These are phyloP conservation scores for Scalesia atractyloides DNA, from an alignment of 129 eudicot species.

Conservation along the genomic window DNA sequence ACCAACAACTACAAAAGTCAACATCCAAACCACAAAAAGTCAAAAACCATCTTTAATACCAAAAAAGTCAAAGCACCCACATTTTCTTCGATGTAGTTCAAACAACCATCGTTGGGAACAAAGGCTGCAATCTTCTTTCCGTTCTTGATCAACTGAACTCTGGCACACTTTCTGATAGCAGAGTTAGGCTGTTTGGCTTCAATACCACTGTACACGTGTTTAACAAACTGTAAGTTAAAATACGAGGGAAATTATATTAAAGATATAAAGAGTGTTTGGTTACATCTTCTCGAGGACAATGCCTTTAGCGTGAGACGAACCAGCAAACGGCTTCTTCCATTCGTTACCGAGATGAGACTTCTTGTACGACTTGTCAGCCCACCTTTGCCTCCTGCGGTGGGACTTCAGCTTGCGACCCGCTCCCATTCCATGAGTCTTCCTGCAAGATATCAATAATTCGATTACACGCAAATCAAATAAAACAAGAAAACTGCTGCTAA, in stretches of 20 bases:
- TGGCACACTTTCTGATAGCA: slow-evolving; percentile 56
- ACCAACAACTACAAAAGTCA: not conserved
- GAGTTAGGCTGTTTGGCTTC: slow-evolving; percentile 63
- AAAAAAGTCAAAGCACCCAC: slow-evolving; percentile 25
- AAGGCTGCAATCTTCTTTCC: slow-evolving; percentile 62
- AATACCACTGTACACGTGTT: slow-evolving; percentile 42
- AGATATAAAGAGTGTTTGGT: not conserved
- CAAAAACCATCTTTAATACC: too few species aligned
- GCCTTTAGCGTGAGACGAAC: slow-evolving; percentile 59
- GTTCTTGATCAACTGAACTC: slow-evolving; percentile 52
- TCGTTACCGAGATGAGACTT: slow-evolving; percentile 61
- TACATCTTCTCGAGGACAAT: slow-evolving; percentile 57
- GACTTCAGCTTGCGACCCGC: slow-evolving; percentile 61
- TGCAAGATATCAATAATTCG: not conserved
- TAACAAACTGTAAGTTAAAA: not conserved
- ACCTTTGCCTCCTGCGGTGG: slow-evolving; percentile 60
- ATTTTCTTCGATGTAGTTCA: slow-evolving; percentile 60
- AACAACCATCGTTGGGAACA: slow-evolving; percentile 63
- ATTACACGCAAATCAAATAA: not conserved
- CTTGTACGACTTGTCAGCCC: slow-evolving; percentile 61
- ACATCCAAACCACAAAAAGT: not conserved
- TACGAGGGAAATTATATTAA: not conserved
- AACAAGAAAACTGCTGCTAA: not conserved
- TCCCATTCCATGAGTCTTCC: slow-evolving; percentile 67
- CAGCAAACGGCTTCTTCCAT: slow-evolving; percentile 62